These are phyloP conservation scores for Allomyces javanicus DNA, from an alignment of 192 early-diverging fungal species.

Conservation along the genomic window DNA sequence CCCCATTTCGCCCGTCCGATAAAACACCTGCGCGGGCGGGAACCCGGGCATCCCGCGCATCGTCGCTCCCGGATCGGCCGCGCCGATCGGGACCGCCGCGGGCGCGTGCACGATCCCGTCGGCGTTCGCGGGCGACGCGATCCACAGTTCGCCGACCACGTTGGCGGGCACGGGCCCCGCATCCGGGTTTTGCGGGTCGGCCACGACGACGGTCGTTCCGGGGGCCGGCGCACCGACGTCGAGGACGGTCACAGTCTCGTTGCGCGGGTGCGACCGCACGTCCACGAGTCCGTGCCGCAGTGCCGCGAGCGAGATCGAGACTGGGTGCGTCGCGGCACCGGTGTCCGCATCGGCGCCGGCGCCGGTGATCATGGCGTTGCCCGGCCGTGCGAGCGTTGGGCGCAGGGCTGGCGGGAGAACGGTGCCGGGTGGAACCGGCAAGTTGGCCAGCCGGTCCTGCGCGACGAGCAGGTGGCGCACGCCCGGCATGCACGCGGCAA, in stretches of 20 bases:
- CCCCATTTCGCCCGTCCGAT: not conserved
- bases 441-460: not conserved
- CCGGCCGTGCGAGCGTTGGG: not conserved
- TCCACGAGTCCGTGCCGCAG: not conserved
- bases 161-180: not conserved
- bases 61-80: no score
- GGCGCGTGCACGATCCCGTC: not conserved
- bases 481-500: not conserved
- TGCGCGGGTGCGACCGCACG: not conserved
- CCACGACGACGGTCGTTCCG: not conserved
- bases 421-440: no score
- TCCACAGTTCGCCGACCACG: not conserved
- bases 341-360: no score
- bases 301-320: not conserved
- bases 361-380: not conserved
- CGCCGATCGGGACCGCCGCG: no score
- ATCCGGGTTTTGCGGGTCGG: not conserved
- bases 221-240: not conserved
- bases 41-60: not conserved
- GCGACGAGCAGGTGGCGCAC: not conserved
- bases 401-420: no score
- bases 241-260: no score
- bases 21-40: not conserved
- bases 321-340: not conserved
- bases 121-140: not conserved